Evolutionary conservation across 768 basidiomycete species (phyloP).

Genomic region (Amanita pseudoporphyria): DNA sequence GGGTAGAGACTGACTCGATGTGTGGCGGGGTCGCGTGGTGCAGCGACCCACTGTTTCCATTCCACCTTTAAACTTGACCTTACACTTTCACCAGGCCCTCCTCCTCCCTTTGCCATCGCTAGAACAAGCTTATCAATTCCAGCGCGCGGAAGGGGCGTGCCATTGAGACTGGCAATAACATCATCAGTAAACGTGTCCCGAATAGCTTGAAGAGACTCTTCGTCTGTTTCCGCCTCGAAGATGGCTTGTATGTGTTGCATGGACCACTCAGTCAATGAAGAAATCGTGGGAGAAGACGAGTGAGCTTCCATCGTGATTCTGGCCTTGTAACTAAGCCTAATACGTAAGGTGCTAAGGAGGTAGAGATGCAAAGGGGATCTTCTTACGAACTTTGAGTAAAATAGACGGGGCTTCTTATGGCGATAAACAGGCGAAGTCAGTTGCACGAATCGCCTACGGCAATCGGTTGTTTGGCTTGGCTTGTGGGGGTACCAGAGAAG

Average conservation of each 20-base stretch:
- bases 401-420: neutral
- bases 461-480: neutral
- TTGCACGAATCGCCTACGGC: neutral
- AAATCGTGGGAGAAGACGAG: slow-evolving; percentile 1
- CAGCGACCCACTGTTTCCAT: slow-evolving; percentile 38
- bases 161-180: slow-evolving; percentile 34
- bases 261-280: slow-evolving; percentile 40
- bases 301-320: neutral
- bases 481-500: neutral
- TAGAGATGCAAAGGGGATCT: neutral
- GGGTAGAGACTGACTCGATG: slow-evolving; percentile 30
- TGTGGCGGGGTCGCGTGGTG: slow-evolving; percentile 25
- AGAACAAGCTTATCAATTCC: slow-evolving; percentile 34
- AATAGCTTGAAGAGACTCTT: slow-evolving; percentile 31
- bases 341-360: neutral
- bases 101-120: slow-evolving; percentile 28
- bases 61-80: slow-evolving; percentile 27
- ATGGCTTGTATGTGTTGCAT: slow-evolving; percentile 35
- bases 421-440: neutral
- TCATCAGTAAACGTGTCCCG: slow-evolving; percentile 34
- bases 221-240: slow-evolving; percentile 40
- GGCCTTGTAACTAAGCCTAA: neutral
- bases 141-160: slow-evolving; percentile 25
- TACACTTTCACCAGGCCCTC: neutral
- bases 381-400: slow-evolving; percentile 3